These are phyloP conservation scores for Macrolepiota fuliginosa DNA, from an alignment of 768 basidiomycete genomes.

Conservation along the genomic window DNA sequence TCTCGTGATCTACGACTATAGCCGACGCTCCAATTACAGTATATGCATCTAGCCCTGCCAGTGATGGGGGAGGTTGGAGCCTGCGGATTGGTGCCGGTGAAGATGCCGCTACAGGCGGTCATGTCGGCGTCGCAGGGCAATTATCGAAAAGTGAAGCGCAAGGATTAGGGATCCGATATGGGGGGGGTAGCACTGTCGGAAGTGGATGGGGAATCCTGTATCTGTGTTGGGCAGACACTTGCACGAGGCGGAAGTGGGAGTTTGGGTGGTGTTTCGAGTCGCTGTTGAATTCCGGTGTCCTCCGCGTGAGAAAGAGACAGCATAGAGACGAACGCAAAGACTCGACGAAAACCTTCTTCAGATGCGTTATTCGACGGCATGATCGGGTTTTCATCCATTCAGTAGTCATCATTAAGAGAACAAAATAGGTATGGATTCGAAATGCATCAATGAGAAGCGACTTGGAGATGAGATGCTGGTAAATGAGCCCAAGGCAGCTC, in stretches of 20 bases:
- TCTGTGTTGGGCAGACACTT: not conserved
- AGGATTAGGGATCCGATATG: conserved; percentile 61
- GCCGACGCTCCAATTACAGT: conserved; percentile 45
- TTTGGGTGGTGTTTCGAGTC: conserved; percentile 22
- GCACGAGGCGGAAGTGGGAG: conserved; percentile 18
- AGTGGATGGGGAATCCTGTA: not conserved
- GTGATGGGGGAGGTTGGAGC: conserved; percentile 22
- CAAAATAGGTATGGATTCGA: too few relatives aligned
- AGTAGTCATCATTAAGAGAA: too few relatives aligned
- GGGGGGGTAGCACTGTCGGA: conserved; percentile 10
- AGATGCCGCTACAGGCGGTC: conserved; percentile 20
- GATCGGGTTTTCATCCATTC: too few relatives aligned
- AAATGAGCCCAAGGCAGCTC: too few relatives aligned
- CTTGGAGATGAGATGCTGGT: too few relatives aligned
- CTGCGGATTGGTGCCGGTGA: conserved; percentile 31
- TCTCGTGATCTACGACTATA: conserved; percentile 51
- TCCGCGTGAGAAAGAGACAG: too few relatives aligned
- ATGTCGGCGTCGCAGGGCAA: conserved; percentile 9
- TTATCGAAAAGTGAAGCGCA: conserved; percentile 75
- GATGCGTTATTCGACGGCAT: too few relatives aligned
- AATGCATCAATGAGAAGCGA: too few relatives aligned
- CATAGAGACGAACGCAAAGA: too few relatives aligned
- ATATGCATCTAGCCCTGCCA: conserved; percentile 29
- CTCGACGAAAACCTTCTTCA: too few relatives aligned
- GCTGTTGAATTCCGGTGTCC: too few relatives aligned